Evolutionary conservation across 352 stramenopile species (phyloP).

Genomic region (Phytophthora sansomeana): DNA sequence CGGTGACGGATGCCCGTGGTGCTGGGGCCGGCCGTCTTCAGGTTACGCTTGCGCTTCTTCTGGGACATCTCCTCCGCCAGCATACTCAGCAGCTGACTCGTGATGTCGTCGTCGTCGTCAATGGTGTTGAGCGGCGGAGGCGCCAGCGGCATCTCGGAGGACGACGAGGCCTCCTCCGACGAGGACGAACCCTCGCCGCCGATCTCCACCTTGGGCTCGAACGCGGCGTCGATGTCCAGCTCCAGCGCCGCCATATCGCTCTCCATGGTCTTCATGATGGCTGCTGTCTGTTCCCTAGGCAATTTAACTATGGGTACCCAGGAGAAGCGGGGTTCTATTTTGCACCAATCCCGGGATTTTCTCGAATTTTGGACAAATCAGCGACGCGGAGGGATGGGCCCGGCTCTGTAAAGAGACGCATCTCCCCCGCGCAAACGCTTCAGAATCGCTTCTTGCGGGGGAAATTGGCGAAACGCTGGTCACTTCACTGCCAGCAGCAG

Average conservation of each 20-base stretch:
- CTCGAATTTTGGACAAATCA: constrained; percentile 14
- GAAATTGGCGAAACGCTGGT: constrained; percentile 18
- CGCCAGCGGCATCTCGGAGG: constrained; percentile 30
- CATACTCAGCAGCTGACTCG: constrained; percentile 51
- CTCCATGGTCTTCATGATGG: constrained; percentile 38
- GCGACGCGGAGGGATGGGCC: not conserved
- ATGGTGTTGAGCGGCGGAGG: constrained; percentile 26
- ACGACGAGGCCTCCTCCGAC: constrained; percentile 35
- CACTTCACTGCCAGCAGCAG: too few relatives aligned
- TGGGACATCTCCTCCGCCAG: constrained; percentile 51
- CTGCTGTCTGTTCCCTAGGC: not conserved
- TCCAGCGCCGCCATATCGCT: constrained; percentile 41
- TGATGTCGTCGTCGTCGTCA: constrained; percentile 53
- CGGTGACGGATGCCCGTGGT: constrained; percentile 36
- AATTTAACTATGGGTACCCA: constrained; percentile 19
- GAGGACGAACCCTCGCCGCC: constrained; percentile 24
- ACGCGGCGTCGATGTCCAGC: constrained; percentile 32
- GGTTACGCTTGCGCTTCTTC: constrained; percentile 48
- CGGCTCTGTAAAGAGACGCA: constrained; percentile 15
- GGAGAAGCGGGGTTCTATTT: not conserved
- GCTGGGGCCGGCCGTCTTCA: constrained; percentile 31
- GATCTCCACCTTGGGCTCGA: constrained; percentile 36
- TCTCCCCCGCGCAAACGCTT: constrained; percentile 21
- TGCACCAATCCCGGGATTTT: constrained; percentile 1
- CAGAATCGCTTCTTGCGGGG: constrained; percentile 10